Base-by-base conservation (phyloP, 2,329 filamentous ascomycete genomes). In the Elsinoe australis region DNA sequence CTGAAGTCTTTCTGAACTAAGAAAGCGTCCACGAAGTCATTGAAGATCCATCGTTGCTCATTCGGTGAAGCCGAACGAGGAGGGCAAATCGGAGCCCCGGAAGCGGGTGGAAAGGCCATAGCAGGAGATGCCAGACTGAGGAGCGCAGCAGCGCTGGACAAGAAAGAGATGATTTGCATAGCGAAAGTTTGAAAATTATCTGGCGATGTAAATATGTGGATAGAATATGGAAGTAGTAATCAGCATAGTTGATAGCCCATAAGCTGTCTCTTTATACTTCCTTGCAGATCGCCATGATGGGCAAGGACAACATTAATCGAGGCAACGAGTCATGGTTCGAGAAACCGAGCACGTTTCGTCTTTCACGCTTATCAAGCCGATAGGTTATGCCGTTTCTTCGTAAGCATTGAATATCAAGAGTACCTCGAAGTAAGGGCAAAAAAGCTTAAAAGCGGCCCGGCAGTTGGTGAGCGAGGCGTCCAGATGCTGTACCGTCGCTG, bases 1-100 rank as follows among this genome's bases (percentile, higher is more conserved):
- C 26, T 26, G 17, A 28, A 44, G 21, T 44, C 39, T 18, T 44
- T 28, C 3, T 18, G 24, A 26, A 44, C 39, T 15, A 44, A 10
- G 17, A 44, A 44, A 6, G 39, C 39, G 8, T 44, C 15, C 9
- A 44, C 39, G 21, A 44, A 44, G 14, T 44, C 39, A 15, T 44
- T 32, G 39, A 44, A 44, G n/a, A 26, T 26, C 26, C 32, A n/a
- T 5, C 22, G 39, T 9, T 44, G 39, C 22, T 44, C 39, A 7
- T 24, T 24, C 17, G 39, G 24, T 3, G 39, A 32, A 18, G 39
- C 22, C n/a, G n/a, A 26, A 4, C 39, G 21, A n/a, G 39, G 39
- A 19, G 39, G 39, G 17, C 39, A 44, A 15, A 44, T 14, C 4
- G 39, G 17, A 2, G 39, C 39, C 5, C 24, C 39, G 2, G 39